Base-by-base conservation (phyloP, 2,329 filamentous ascomycete species). In the Ceratocystis harringtonii region DNA sequence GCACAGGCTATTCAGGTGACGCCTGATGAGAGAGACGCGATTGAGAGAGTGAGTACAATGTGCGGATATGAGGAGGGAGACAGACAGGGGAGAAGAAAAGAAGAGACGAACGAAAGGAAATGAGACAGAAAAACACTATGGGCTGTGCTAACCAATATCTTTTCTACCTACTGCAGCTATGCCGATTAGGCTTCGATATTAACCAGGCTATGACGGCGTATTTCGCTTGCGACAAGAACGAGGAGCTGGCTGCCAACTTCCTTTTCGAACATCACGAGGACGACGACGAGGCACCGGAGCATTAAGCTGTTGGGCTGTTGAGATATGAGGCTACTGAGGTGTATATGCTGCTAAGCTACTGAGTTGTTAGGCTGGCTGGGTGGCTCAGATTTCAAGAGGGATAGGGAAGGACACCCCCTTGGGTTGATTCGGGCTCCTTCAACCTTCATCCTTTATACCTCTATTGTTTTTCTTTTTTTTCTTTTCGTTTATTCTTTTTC, bases 221-320 rank as follows among this genome's bases (percentile, higher is more conserved):
- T 78, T 99, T 99, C 74, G 94, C 94, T 43, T 99, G 94, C 76
- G 94, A 99, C 77, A 99, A 97, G 83, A 97, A 99, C 75, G 94
- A 99, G 78, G 94, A 99, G 77, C 81, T 99, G 63, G 94, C 94
- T 0, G 94, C 94, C 69, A 99, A 99, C 78, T 97, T 96, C 76
- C 81, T 99, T 68, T 99, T 99, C 73, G 94, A 99, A 72, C 91
- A 97, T 77, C 92, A 92, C 8, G 91, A 95, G 68, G 92, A 96
- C 61, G 87, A 89, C 44, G 85, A 88, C 66, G 77, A 79, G 41
- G 72, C 76, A 8, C 73, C 76, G 12, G 63, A 65, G 30, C 66
- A 63, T 28, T 67, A 61, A 64, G 22, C 19, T 25, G 41, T 17
- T 30, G 45, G 15, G 45, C 25, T 22, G 30, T 32, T 48, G n/a